These are phyloP conservation scores for Rickenella mellea DNA, from an alignment of 768 basidiomycete species.

Conservation along the genomic window DNA sequence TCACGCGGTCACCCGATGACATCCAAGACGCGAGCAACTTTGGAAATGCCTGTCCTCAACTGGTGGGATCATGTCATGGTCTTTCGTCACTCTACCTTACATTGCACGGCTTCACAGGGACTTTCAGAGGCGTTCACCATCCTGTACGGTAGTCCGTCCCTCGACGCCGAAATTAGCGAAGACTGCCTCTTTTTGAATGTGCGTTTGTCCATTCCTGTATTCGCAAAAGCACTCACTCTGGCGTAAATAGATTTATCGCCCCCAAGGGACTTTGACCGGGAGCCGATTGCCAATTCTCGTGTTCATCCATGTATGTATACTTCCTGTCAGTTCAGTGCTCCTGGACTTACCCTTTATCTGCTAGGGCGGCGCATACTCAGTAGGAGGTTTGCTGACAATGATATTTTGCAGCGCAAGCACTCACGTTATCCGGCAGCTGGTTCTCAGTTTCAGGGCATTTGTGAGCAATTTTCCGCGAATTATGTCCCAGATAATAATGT, in stretches of 20 bases:
- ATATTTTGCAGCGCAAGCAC: background rate
- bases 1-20: too few species aligned
- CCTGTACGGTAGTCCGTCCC: slow-evolving; percentile 7
- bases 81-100: too few species aligned
- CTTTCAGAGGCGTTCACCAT: too few species aligned
- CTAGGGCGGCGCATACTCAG: slow-evolving; percentile 43
- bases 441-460: slow-evolving; percentile 33
- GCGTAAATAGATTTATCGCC: slow-evolving; percentile 21
- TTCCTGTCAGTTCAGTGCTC: background rate
- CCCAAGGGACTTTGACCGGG: slow-evolving; percentile 12
- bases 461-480: slow-evolving; percentile 18
- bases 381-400: slow-evolving; percentile 22
- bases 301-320: slow-evolving; percentile 23
- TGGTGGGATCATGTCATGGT: too few species aligned
- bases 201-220: slow-evolving; percentile 5
- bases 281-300: slow-evolving; percentile 21
- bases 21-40: slow-evolving; percentile 33
- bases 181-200: slow-evolving; percentile 49
- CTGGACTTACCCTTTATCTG: background rate
- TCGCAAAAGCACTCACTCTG: background rate
- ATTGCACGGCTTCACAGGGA: too few species aligned
- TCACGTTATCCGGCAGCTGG: slow-evolving; percentile 31
- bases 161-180: slow-evolving; percentile 38
- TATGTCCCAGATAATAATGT: background rate
- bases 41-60: slow-evolving; percentile 49